A percentile compares a stretch with the other conserved stretches of the same genome.
Evolutionary conservation across 192 early-diverging fungal genomes (phyloP).

Genomic region (Dispira simplex): DNA sequence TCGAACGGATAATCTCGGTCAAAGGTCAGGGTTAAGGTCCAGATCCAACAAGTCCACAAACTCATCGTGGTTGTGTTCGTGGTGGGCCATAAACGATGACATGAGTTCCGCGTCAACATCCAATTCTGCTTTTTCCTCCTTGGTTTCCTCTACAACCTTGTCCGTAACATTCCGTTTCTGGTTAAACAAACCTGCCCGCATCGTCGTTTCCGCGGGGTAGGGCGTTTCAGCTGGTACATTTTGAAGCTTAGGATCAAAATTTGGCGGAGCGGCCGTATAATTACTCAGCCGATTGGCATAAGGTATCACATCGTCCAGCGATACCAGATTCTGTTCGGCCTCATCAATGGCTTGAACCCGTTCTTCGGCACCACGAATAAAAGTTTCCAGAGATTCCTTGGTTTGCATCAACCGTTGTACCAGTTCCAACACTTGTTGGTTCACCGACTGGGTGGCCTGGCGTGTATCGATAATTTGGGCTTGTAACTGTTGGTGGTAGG

Average conservation of each 20-base stretch:
- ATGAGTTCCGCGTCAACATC: slow-evolving; percentile 6
- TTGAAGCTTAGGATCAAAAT: slow-evolving; percentile 21
- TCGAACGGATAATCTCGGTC: no score
- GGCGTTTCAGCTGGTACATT: slow-evolving; percentile 24
- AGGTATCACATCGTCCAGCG: slow-evolving; percentile 21
- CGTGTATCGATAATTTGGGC: background rate
- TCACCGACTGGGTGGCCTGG: background rate
- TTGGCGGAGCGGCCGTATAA: slow-evolving; percentile 30
- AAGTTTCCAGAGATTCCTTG: background rate
- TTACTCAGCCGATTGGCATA: slow-evolving; percentile 30
- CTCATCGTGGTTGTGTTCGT: slow-evolving; percentile 22
- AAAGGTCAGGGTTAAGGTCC: slow-evolving; percentile 31
- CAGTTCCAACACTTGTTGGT: slow-evolving; percentile 1
- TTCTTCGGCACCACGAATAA: background rate
- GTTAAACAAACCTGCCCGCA: slow-evolving; percentile 27
- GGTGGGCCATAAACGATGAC: slow-evolving; percentile 13
- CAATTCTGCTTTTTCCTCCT: background rate
- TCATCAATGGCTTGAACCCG: background rate
- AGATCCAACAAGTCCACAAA: slow-evolving; percentile 25
- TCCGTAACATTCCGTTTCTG: slow-evolving; percentile 19
- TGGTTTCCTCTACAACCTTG: no score
- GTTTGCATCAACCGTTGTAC: background rate
- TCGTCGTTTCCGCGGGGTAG: slow-evolving; percentile 26
- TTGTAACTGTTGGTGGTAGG: slow-evolving; percentile 7
- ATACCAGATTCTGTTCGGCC: background rate